Base-by-base conservation (phyloP, 73 alveolate species). In the Paramecium caudatum region DNA sequence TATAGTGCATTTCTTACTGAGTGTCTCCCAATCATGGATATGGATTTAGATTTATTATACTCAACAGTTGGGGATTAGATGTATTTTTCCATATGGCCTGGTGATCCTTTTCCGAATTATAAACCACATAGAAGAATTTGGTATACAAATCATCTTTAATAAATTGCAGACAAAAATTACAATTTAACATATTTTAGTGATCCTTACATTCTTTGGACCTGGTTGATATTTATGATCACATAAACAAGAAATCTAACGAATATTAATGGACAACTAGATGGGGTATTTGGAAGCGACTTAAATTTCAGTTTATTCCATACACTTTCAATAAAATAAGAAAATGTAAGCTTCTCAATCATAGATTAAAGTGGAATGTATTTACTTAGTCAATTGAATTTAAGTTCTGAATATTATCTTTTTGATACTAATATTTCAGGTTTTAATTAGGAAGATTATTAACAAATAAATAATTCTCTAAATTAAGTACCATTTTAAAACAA, bases 1-100 rank as follows among this genome's bases (percentile, higher is more conserved):
- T 45, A 27, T 19, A 34, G 68, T 74, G 7, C 88, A 21, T 21
- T 74, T 13, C 32, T 74, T 15, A 74, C 88, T 21, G n/a, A 41
- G 32, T 39, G n/a, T 16, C 12, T 74, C 9, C 88, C 88, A 21
- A 74, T 74, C 4, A 74, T 74, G 39, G 88, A 74, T 45, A 74
- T 74, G 69, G 88, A 74, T 41, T 37, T 74, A 13, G 88, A 74
- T 74, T 74, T 74, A 17, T 43, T 74, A 21, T 74, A 41, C 43
- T 36, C 88, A 2, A 19, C 68, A 16, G 43, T 1, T 0, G 88
- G 88, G 4, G 46, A 74, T 41, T 4, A 74, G 16, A 23, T 27
- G 65, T 74, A 74, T 13, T 74, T 37, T 74, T 74, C 88, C 0
- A 43, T 74, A 41, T 74, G 88, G 88, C 88, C 88, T 74, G 88